Percentiles rank a stretch among this genome's conserved stretches.
Evolutionary conservation across 2,329 filamentous ascomycete genomes (phyloP).

Genomic region (Trichophyton benhamiae): DNA sequence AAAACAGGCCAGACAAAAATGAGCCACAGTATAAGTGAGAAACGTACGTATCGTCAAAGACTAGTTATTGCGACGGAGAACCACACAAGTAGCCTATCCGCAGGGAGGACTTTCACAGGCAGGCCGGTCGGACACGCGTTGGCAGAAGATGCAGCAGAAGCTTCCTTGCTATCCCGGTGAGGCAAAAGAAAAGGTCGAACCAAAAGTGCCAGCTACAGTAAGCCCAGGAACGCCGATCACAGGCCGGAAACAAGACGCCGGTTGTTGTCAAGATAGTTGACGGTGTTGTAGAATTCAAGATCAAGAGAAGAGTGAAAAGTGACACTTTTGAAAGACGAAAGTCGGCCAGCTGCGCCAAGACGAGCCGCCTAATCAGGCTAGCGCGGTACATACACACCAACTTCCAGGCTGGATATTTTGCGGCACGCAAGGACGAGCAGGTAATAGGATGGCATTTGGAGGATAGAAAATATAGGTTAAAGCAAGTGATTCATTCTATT

Average conservation of each 20-base stretch:
- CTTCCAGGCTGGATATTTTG: too few species aligned
- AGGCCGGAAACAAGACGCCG: constrained; percentile 3
- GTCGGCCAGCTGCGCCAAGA: constrained; percentile 1
- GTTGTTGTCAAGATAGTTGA: constrained; percentile 4
- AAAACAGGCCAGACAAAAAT: neutral
- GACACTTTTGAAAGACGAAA: neutral
- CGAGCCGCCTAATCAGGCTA: neutral
- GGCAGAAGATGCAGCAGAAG: neutral
- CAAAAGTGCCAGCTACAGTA: neutral
- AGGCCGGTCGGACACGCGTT: constrained; percentile 1
- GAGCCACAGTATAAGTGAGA: neutral
- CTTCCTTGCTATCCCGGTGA: constrained; percentile 1
- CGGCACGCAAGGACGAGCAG: neutral
- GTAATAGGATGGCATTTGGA: too few species aligned
- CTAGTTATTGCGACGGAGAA: constrained; percentile 32
- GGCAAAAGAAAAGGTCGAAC: neutral
- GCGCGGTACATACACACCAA: neutral
- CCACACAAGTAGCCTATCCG: constrained; percentile 16
- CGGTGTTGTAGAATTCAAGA: neutral
- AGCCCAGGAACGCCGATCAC: neutral
- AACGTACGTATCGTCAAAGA: constrained; percentile 26
- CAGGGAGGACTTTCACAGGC: neutral
- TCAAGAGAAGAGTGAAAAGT: neutral
- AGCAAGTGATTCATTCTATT: constrained; percentile 19
- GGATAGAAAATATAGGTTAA: constrained; percentile 15